Conservation (phyloP, 116 monocot genomes). For the Papilionanthe hybrid region DNA sequence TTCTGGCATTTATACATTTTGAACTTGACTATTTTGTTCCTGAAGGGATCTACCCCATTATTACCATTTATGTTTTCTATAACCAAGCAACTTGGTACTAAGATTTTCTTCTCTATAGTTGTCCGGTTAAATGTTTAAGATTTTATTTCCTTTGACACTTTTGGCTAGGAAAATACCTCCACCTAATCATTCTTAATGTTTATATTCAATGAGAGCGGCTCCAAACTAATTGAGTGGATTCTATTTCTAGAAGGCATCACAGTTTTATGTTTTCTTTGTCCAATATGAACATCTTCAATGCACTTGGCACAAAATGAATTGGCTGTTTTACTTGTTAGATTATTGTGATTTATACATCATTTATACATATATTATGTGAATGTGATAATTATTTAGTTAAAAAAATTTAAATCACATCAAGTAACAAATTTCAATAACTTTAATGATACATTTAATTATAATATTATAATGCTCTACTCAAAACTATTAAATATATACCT, state of each 20-base stretch:
- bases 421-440: too few relatives aligned
- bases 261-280: background rate
- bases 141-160: background rate
- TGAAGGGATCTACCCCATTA: background rate
- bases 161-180: background rate
- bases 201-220: background rate
- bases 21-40: slow-evolving; percentile 1
- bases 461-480: too few relatives aligned
- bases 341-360: too few relatives aligned
- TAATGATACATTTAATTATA: too few relatives aligned
- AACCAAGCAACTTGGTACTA: background rate
- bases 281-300: background rate
- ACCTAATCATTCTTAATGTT: background rate
- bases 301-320: too few relatives aligned
- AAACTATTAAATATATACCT: too few relatives aligned
- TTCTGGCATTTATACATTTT: background rate
- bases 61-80: background rate
- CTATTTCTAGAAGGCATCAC: background rate
- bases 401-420: too few relatives aligned
- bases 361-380: too few relatives aligned
- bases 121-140: background rate
- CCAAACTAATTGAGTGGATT: background rate
- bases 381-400: background rate
- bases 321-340: too few relatives aligned
- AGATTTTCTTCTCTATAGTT: background rate